Evolutionary conservation across 202 grass and related monocot genomes (phyloP).

Genomic region (Musa balbisiana): DNA sequence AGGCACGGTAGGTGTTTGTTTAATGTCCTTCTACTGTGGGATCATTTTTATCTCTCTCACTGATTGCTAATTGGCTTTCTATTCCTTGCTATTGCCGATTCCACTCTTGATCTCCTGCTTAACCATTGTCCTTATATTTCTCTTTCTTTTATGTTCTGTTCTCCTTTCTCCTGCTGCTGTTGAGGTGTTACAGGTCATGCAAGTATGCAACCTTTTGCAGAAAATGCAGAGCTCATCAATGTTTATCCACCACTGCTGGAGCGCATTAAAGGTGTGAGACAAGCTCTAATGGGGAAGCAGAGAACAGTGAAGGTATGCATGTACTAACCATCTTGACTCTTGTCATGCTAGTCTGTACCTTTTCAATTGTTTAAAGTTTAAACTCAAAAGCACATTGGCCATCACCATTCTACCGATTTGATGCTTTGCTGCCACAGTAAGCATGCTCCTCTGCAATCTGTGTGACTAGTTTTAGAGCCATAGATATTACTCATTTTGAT

Average conservation of each 20-base stretch:
- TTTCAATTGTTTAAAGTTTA: background rate
- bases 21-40: background rate
- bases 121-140: background rate
- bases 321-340: background rate
- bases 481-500: background rate
- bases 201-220: constrained; percentile 13
- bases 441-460: no score
- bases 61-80: background rate
- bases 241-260: constrained; percentile 11
- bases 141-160: background rate
- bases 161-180: background rate
- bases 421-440: no score
- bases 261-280: constrained; percentile 13
- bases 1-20: background rate
- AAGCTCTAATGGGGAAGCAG: background rate
- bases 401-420: no score
- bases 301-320: background rate
- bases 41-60: background rate
- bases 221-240: constrained; percentile 16
- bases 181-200: background rate
- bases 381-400: no score
- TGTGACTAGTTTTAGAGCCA: no score
- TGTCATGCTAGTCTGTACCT: background rate
- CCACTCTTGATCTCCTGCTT: background rate
- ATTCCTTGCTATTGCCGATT: background rate